These are phyloP conservation scores for Phylloporus sp. DNA, from an alignment of 768 basidiomycete species.

Conservation along the genomic window DNA sequence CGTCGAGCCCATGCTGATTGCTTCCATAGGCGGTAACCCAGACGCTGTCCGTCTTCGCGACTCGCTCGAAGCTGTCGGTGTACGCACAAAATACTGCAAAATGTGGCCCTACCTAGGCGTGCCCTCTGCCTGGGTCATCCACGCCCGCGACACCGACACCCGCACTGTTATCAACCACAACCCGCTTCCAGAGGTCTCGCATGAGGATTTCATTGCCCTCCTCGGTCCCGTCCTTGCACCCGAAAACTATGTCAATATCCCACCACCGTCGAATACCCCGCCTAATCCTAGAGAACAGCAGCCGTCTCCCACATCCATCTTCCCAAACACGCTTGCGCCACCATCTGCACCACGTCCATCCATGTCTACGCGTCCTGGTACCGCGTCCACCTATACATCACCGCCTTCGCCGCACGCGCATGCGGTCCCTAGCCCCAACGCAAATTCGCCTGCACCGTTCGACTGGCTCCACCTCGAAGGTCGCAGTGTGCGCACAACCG, in stretches of 20 bases:
- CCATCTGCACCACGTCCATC: constrained; percentile 32
- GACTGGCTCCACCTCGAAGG: constrained; percentile 89
- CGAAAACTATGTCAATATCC: constrained; percentile 55
- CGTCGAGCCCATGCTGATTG: constrained; percentile 59
- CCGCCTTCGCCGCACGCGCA: constrained; percentile 4
- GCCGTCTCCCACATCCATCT: constrained; percentile 29
- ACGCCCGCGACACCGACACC: constrained; percentile 62
- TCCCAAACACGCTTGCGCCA: constrained; percentile 21
- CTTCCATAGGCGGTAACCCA: constrained; percentile 67
- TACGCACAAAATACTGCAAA: constrained; percentile 72
- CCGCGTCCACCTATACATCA: constrained; percentile 21
- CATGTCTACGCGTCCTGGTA: constrained; percentile 31
- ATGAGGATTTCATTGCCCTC: constrained; percentile 80
- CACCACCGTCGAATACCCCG: constrained; percentile 20
- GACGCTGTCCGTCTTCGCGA: constrained; percentile 62
- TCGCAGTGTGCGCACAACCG: constrained; percentile 71
- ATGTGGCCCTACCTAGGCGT: constrained; percentile 68
- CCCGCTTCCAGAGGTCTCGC: constrained; percentile 80
- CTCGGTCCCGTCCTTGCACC: constrained; percentile 79
- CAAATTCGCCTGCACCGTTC: constrained; percentile 70
- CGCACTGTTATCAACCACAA: constrained; percentile 83
- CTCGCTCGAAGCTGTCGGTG: constrained; percentile 63
- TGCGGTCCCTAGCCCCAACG: constrained; percentile 35
- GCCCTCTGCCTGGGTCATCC: constrained; percentile 78
- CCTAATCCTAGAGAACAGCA: constrained; percentile 18